These are phyloP conservation scores for Choanephora cucurbitarum DNA, from an alignment of 371 early-diverging fungal species.

Conservation along the genomic window DNA sequence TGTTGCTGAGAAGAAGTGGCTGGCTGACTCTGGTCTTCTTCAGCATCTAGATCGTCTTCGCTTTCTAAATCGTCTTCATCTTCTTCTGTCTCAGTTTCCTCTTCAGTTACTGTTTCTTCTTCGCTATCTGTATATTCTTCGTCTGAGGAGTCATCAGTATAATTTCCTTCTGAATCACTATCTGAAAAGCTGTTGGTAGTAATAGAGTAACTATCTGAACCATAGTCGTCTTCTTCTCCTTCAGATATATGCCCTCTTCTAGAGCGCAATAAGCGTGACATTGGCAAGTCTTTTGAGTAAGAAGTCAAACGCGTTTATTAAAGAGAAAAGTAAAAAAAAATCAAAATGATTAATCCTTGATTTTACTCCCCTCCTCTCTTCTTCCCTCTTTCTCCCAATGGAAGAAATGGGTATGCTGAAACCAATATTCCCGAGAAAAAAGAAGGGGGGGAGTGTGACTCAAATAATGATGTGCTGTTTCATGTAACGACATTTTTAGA, in stretches of 20 bases:
- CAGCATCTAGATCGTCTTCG: background rate
- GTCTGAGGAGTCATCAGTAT: background rate
- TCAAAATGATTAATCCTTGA: too few species aligned
- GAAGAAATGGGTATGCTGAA: too few species aligned
- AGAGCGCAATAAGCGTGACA: slow-evolving; percentile 10
- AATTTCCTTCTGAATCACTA: background rate
- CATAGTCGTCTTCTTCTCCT: slow-evolving; percentile 3
- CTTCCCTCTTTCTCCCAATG: too few species aligned
- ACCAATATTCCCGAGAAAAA: too few species aligned
- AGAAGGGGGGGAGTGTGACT: too few species aligned
- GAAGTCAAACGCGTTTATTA: background rate
- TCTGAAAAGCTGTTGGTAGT: too few species aligned
- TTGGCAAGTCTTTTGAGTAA: background rate
- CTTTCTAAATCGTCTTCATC: slow-evolving; percentile 17
- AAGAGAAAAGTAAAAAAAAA: background rate
- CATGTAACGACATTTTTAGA: too few species aligned
- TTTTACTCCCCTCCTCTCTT: too few species aligned
- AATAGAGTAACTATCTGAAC: background rate
- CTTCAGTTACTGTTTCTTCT: background rate
- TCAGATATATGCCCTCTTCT: slow-evolving; percentile 15
- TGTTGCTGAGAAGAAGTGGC: background rate
- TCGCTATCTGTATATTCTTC: background rate
- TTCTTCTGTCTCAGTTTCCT: background rate
- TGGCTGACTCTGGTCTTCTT: background rate
- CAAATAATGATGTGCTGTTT: too few species aligned